phyloP scores from a whole-genome alignment of 192 early-diverging fungal genomes.

The Linnemannia zychae region DNA sequence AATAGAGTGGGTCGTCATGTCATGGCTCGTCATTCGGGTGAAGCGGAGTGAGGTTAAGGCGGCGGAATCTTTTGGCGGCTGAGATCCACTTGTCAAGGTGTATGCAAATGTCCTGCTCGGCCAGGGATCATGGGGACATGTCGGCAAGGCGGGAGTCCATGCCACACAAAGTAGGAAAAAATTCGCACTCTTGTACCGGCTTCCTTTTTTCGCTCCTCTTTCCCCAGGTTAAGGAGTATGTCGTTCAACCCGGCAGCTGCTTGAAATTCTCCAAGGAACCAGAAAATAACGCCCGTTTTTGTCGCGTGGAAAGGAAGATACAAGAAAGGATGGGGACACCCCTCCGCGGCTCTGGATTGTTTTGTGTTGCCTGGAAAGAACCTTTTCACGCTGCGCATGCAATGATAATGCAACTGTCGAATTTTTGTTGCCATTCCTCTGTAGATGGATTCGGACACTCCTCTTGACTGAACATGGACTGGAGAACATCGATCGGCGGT shows the following conservation, averaged over 20 bases:
- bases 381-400: conserved; percentile 25
- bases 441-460: conserved; percentile 10
- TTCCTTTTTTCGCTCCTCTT: background rate
- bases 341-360: background rate
- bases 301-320: background rate
- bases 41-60: background rate
- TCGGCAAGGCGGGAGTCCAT: background rate
- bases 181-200: background rate
- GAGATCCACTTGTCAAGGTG: background rate
- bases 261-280: background rate
- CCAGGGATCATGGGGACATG: background rate
- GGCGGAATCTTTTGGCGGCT: background rate
- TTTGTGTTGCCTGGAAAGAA: background rate
- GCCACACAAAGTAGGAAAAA: background rate
- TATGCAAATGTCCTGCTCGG: background rate
- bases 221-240: background rate
- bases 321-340: background rate
- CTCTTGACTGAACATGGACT: conserved; percentile 26
- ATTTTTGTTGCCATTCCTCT: conserved; percentile 9
- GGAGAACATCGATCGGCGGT: conserved; percentile 15
- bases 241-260: background rate
- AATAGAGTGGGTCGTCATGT: background rate
- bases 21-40: background rate
- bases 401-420: background rate
- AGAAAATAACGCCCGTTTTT: background rate